Evolutionary conservation across 306 rosid genomes (phyloP), one percentile per base, ranked within the genome.

Genomic region (Adenanthera pavonina): DNA sequence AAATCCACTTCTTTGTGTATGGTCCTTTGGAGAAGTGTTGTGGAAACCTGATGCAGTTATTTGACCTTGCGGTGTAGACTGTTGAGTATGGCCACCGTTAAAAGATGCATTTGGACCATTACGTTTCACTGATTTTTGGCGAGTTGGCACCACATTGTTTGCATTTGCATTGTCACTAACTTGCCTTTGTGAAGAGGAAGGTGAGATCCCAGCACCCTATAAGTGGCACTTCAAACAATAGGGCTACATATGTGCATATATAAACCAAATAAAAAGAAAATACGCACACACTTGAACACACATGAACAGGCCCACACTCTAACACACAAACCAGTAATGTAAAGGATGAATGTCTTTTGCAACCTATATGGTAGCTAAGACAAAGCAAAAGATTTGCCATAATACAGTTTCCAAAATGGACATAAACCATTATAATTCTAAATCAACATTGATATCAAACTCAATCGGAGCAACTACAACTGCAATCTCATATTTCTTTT

Each of bases 101-200:
- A 89, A 87, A 49, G 90, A 85, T 7, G 67, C 73, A 38, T 82
- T 83, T 0, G 92, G 73, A 66, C 85, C 85, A 53, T 72, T 72
- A 46, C 91, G 95, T 84, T 80, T 93, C 76, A 67, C 53, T 2
- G 91, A 40, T 57, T 64, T 93, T 56, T 78, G 92, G 44, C 90
- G 92, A 62, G 51, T 5, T 16, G 80, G 85, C 48, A 47, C 82
- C 25, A 69, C 33, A 54, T 88, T 91, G 82, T 61, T 87, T 8
- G 75, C 41, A 25, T 81, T 82, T 33, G 84, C 85, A 82, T 82
- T 83, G 54, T 87, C 85, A 75, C 75, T 77, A 47, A 15, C 85
- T 82, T 85, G 91, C 59, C 85, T 91, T 75, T 80, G 94, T n/a
- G 93, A 82, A 36, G 93, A 72, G 25, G 87, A 74, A 46, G 85